Base-by-base conservation (phyloP, 805 yeast species). In the Wickerhamomyces mucosus region DNA sequence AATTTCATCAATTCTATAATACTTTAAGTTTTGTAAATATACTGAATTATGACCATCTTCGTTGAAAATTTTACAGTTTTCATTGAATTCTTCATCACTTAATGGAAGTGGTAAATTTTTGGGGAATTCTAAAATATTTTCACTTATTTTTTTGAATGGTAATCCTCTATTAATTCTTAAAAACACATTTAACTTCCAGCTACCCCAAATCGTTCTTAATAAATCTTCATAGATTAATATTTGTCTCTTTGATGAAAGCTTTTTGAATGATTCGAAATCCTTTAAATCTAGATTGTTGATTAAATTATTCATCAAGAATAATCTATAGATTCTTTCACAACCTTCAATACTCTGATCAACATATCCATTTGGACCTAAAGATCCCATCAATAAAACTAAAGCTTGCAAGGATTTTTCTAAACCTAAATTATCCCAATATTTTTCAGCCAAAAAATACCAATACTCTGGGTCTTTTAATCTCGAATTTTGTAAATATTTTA, bases 191-290 rank as follows among this genome's bases (percentile, higher is more conserved):
- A 55, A 40, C 35, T 53, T 56, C 59, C 60, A 64, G 6, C 55
- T 48, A 5, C 54, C 51, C 69, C 69, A 64, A 10, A 62, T 37
- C 4, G 55, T 39, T 36, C 67, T 42, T 7, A 57, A 32, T 23
- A 50, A 33, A 28, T 50, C 44, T 33, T 61, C 65, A 27, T 63
- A 49, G 21, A 51, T 54, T 7, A 53, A 30, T 3, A 57, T 38
- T 34, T 60, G 65, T 26, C 50, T 46, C 35, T 50, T 51, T 2
- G 63, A 53, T 3, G 54, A 48, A 13, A 45, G 34, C 6, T 33
- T 38, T 3, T 55, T 34, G 32, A 49, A 40, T 3, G 45, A 48
- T 9, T 37, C 26, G 42, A 55, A 56, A 24, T 57, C 58, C 6
- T 19, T 18, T 14, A 46, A 32, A 4, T 29, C 19, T 6, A 44